Evolutionary conservation across 176 grass and related monocot species (phyloP), one percentile per base, ranked within the genome.

Genomic region (Thalia dealbata): DNA sequence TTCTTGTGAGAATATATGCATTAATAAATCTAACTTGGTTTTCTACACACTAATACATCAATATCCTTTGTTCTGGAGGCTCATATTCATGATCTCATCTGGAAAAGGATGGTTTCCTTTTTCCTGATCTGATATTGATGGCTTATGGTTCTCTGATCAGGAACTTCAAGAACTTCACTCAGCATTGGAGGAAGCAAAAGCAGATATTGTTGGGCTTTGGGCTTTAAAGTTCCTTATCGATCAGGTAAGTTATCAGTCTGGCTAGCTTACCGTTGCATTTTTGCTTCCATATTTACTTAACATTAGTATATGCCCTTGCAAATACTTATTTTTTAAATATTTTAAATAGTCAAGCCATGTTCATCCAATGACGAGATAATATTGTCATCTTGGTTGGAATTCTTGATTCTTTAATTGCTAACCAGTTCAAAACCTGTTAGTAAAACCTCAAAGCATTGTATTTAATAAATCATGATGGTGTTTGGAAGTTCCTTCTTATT

Each of bases 171-270:
- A 96, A 78, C 56, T 86, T 44, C 67, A 96, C 79, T 92, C 93
- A 66, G 82, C 93, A 24, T 70, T 96, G 82, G 93, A 96, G 82
- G 93, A 96, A 81, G 89, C 93, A 72, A 96, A 96, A 84, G 93
- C 93, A 78, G 93, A 96, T 88, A 96, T 96, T 82, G 93, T 96
- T 74, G 93, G 89, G 58, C 89, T 96, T 38, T 96, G 93, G 93
- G 93, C 93, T 16, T 80, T 96, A 24, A 96, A 96, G 73, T 96
- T 89, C 77, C 86, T 96, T 74, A 84, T 96, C 50, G 81, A 92
- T 46, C 81, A 92, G 93, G 93, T 96, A 8, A 77, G 70, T 80
- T 66, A 78, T 62, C 2, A 68, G 35, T 50, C 73, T 73, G 77
- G 41, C 7, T 22, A 23, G n/a, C 22, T 69, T n/a, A 15, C 26